Base-by-base conservation (phyloP, 768 basidiomycete genomes). In the Naganishia antarctica region DNA sequence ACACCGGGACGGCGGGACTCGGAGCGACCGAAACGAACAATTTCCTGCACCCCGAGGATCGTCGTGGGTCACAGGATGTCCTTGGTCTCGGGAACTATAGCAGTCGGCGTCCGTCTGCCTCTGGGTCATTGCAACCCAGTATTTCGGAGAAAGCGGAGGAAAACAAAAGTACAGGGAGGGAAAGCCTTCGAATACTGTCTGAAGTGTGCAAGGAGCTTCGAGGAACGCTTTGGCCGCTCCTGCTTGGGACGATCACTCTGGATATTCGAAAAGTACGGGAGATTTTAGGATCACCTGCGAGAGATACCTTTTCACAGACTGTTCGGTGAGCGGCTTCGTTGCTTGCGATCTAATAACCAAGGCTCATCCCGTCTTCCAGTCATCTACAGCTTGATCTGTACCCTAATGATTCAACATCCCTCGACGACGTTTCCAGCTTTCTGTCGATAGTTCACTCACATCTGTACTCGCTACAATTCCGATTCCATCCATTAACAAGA, bases 281-380 rank as follows among this genome's bases (percentile, higher is more conserved):
- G 7, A 49, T 49, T 18, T 25, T 49, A 21, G 11, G 21, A 29
- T 49, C 28, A 4, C 47, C 47, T 25, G 28, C 47, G 6, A 23
- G 21, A 28, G 23, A 49, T 28, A 28, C 47, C 5, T 49, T 49
- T 49, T 8, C 47, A 7, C 28, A 25, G 28, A 29, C 25, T 5
- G 47, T 49, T 28, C 47, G 47, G 47, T 49, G 25, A 49, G 47
- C 18, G n/a, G n/a, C n/a, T n/a, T n/a, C n/a, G n/a, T n/a, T n/a
- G n/a, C n/a, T n/a, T n/a, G n/a, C n/a, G n/a, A n/a, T n/a, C n/a
- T n/a, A n/a, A n/a, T n/a, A n/a, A n/a, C n/a, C 25, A 49, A 21
- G 25, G 23, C 47, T 49, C 21, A 26, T 25, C 7, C n/a, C 28
- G 7, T 49, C 8, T 7, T 23, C 28, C 25, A 49, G 47, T 18